Evolutionary conservation across 208 protist species (phyloP).

Genomic region (Leishmania tropica): DNA sequence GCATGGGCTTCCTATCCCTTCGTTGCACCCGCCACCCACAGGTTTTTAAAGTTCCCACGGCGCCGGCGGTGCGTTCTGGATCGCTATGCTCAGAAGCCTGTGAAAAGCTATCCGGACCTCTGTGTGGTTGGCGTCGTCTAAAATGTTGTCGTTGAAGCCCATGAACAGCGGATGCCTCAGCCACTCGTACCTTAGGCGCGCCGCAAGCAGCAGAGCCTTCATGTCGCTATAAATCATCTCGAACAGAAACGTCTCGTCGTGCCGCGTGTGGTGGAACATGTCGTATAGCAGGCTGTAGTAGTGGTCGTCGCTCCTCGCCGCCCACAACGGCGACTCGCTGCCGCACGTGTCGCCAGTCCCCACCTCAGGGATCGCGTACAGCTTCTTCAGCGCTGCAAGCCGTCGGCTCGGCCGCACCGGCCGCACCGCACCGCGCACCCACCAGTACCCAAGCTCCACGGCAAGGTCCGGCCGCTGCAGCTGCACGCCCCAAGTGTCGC

Average conservation of each 20-base stretch:
- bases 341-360: slow-evolving; percentile 9
- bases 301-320: slow-evolving; percentile 17
- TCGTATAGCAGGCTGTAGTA: slow-evolving; percentile 22
- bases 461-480: slow-evolving; percentile 19
- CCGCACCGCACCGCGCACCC: slow-evolving; percentile 9
- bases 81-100: slow-evolving; percentile 10
- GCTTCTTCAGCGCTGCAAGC: slow-evolving; percentile 9
- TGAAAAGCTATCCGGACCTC: slow-evolving; percentile 5
- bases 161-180: slow-evolving; percentile 14
- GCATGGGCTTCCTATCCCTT: not conserved
- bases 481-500: slow-evolving; percentile 19
- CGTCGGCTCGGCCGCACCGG: slow-evolving; percentile 6
- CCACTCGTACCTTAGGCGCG: slow-evolving; percentile 16
- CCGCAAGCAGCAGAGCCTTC: slow-evolving; percentile 14
- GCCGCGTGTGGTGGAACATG: slow-evolving; percentile 20
- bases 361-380: slow-evolving; percentile 22
- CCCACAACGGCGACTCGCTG: slow-evolving; percentile 4
- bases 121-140: not conserved
- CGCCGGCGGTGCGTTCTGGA: slow-evolving; percentile 10
- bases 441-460: slow-evolving; percentile 15
- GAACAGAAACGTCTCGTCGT: slow-evolving; percentile 18
- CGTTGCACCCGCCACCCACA: not conserved
- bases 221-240: slow-evolving; percentile 21
- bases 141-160: slow-evolving; percentile 20
- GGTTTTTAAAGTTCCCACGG: slow-evolving; percentile 5